Evolutionary conservation across 2,329 filamentous ascomycete species (phyloP).

Genomic region (Xylaria arbuscula): DNA sequence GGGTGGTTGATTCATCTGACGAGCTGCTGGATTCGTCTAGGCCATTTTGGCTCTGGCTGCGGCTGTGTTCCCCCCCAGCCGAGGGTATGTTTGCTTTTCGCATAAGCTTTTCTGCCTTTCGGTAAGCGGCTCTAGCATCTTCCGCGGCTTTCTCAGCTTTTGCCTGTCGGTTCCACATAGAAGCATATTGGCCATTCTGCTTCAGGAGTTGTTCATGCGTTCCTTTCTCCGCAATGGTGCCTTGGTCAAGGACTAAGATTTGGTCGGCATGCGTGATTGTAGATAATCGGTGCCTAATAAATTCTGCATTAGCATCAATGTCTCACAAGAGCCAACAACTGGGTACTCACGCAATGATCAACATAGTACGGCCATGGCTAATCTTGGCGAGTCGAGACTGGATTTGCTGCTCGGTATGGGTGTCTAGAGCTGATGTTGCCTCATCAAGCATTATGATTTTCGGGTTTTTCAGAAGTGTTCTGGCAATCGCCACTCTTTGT

Average conservation of each 20-base stretch:
- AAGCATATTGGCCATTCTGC: conserved; percentile 77
- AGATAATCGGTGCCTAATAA: conserved; percentile 76
- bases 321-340: background rate
- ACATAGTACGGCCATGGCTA: conserved; percentile 86
- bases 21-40: conserved; percentile 57
- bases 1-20: conserved; percentile 47
- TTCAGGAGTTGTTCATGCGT: conserved; percentile 81
- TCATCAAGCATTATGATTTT: conserved; percentile 94
- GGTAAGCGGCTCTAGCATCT: conserved; percentile 61
- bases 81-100: conserved; percentile 62
- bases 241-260: conserved; percentile 81
- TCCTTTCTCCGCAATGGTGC: conserved; percentile 80
- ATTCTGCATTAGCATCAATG: conserved; percentile 38
- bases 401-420: conserved; percentile 92
- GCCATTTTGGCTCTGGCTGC: conserved; percentile 49
- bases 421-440: conserved; percentile 90
- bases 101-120: conserved; percentile 58
- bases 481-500: conserved; percentile 91
- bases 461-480: conserved; percentile 91
- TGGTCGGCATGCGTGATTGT: conserved; percentile 88
- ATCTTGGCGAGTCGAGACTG: conserved; percentile 86
- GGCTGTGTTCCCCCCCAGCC: conserved; percentile 42
- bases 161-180: conserved; percentile 92
- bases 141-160: conserved; percentile 77
- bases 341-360: conserved; percentile 85